These are phyloP conservation scores for Diddensiella transvaalensis DNA, from an alignment of 805 yeast genomes.

Conservation along the genomic window DNA sequence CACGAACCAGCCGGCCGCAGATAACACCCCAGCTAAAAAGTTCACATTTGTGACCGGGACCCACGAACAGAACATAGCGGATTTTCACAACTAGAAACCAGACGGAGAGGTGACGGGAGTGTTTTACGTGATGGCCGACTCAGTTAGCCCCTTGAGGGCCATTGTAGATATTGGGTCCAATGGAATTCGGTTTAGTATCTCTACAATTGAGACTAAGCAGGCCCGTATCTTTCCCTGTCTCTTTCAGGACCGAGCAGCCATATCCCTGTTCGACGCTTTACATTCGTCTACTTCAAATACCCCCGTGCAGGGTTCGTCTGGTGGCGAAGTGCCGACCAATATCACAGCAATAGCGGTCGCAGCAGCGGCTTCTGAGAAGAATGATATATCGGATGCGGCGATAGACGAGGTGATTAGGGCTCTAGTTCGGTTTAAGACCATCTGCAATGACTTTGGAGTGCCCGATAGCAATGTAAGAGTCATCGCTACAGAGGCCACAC, in stretches of 20 bases:
- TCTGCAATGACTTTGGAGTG: conserved; percentile 74
- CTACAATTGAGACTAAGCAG: conserved; percentile 64
- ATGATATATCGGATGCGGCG: conserved; percentile 38
- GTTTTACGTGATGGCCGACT: not conserved
- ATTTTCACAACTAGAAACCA: too few species aligned
- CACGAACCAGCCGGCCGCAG: too few species aligned
- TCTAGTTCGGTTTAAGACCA: conserved; percentile 61
- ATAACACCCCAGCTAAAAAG: too few species aligned
- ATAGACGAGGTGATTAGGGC: conserved; percentile 59
- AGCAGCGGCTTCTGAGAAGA: conserved; percentile 19
- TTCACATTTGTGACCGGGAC: too few species aligned
- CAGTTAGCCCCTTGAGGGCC: conserved; percentile 34
- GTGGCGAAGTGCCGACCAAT: not conserved
- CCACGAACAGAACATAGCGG: too few species aligned
- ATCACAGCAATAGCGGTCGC: not conserved
- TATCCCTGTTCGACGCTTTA: conserved; percentile 64
- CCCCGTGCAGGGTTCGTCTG: not conserved
- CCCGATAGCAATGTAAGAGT: conserved; percentile 53
- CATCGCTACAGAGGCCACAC: conserved; percentile 71
- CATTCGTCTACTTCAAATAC: conserved; percentile 19
- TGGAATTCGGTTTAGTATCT: conserved; percentile 68
- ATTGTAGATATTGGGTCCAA: conserved; percentile 77
- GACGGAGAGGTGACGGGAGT: too few species aligned
- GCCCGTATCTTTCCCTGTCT: conserved; percentile 77
- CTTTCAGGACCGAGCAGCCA: conserved; percentile 68